Conservation (phyloP, 2,329 filamentous ascomycete species). For the Pseudocercospora cruenta region DNA sequence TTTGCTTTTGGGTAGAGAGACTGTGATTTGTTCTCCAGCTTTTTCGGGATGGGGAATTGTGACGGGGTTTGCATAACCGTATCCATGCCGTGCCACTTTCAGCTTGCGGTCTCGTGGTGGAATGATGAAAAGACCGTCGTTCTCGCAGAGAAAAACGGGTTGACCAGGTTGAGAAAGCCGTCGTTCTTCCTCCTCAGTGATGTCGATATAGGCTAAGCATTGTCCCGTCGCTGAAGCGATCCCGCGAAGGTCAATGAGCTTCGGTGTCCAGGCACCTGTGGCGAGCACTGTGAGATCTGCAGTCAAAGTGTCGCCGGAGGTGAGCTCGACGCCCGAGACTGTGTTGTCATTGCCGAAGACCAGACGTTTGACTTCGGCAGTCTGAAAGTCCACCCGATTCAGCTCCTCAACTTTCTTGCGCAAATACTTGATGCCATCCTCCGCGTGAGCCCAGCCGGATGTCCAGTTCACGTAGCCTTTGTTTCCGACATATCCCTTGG, state of each 20-base stretch:
- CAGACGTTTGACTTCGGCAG: slow-evolving; percentile 53
- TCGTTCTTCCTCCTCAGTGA: slow-evolving; percentile 72
- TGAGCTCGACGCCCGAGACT: slow-evolving; percentile 64
- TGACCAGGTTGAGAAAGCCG: slow-evolving; percentile 58
- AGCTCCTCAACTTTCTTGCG: slow-evolving; percentile 56
- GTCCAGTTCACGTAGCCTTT: slow-evolving; percentile 74
- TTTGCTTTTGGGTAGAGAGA: slow-evolving; percentile 56
- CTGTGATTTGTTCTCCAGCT: slow-evolving; percentile 43
- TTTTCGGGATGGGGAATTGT: slow-evolving; percentile 52
- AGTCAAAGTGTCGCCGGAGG: slow-evolving; percentile 53
- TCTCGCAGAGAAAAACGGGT: slow-evolving; percentile 75
- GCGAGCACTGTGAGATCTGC: slow-evolving; percentile 80
- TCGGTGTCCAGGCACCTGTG: slow-evolving; percentile 83
- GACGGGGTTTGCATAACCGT: slow-evolving; percentile 54
- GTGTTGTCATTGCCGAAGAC: slow-evolving; percentile 41
- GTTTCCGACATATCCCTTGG: slow-evolving; percentile 56
- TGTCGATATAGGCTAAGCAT: slow-evolving; percentile 73
- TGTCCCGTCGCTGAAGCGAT: slow-evolving; percentile 82
- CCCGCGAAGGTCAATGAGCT: slow-evolving; percentile 75
- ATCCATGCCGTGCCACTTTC: slow-evolving; percentile 55
- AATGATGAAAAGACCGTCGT: slow-evolving; percentile 73
- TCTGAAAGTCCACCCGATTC: slow-evolving; percentile 56
- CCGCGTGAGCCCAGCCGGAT: slow-evolving; percentile 81
- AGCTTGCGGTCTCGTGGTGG: slow-evolving; percentile 58
- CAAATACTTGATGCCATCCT: slow-evolving; percentile 68